These are phyloP conservation scores for Gypsophila paniculata DNA, from an alignment of 179 eudicot species.

Conservation along the genomic window DNA sequence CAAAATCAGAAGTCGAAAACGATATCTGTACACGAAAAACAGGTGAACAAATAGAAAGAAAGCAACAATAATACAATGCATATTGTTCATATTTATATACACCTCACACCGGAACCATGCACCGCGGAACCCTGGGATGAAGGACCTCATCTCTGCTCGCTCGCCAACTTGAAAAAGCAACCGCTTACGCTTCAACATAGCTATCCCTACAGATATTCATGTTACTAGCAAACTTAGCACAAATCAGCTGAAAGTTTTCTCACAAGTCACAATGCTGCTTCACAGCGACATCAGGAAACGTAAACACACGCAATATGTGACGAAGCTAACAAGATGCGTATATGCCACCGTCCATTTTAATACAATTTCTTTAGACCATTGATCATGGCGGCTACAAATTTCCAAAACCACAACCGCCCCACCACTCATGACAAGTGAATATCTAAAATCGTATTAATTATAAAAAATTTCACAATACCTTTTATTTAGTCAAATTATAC, in stretches of 20 bases:
- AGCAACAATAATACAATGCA: neutral
- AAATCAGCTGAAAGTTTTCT: neutral
- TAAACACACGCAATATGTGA: neutral
- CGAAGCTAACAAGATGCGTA: neutral
- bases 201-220: slow-evolving; percentile 6
- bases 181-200: slow-evolving; percentile 29
- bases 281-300: neutral
- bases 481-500: no score
- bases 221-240: neutral
- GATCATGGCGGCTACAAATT: no score
- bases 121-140: slow-evolving; percentile 48
- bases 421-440: no score
- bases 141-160: slow-evolving; percentile 52
- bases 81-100: neutral
- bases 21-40: neutral
- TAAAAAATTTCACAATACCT: no score
- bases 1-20: neutral
- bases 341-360: neutral
- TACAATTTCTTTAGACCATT: no score
- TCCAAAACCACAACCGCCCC: no score
- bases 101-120: slow-evolving; percentile 81
- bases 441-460: no score
- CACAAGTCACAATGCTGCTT: neutral
- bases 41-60: neutral
- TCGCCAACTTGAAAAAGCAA: slow-evolving; percentile 49